A percentile compares a stretch with the other conserved stretches of the same genome.
phyloP scores from a whole-genome alignment of 2,329 filamentous ascomycete genomes.

The Lachnellula hyalina region DNA sequence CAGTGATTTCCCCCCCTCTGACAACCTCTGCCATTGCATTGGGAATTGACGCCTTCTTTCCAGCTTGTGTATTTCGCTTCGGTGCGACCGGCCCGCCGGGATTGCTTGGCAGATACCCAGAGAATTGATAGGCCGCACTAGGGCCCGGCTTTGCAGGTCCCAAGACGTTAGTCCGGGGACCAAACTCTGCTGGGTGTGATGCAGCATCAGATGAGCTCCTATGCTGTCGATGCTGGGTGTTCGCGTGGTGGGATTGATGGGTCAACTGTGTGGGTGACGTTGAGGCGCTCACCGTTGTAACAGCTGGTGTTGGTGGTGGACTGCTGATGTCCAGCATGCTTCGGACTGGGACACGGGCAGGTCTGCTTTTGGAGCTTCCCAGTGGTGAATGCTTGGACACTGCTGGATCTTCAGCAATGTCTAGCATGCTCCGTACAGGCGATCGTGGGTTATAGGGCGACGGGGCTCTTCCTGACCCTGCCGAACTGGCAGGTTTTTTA shows the following conservation, averaged over 20 bases:
- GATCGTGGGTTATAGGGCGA: slow-evolving; percentile 57
- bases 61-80: slow-evolving; percentile 47
- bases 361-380: slow-evolving; percentile 32
- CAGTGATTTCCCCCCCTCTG: slow-evolving; percentile 47
- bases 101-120: slow-evolving; percentile 50
- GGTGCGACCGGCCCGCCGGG: slow-evolving; percentile 37
- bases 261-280: slow-evolving; percentile 42
- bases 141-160: slow-evolving; percentile 34
- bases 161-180: slow-evolving; percentile 31
- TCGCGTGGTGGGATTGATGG: slow-evolving; percentile 30
- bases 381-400: slow-evolving; percentile 22
- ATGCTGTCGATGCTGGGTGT: slow-evolving; percentile 17
- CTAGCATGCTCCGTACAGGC: slow-evolving; percentile 59
- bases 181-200: slow-evolving; percentile 44
- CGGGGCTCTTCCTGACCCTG: slow-evolving; percentile 39
- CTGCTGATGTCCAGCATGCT: slow-evolving; percentile 58
- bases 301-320: slow-evolving; percentile 22
- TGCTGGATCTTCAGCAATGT: slow-evolving; percentile 18
- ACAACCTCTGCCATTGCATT: slow-evolving; percentile 50
- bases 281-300: slow-evolving; percentile 40
- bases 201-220: slow-evolving; percentile 52
- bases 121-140: slow-evolving; percentile 56
- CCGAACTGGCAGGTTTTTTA: slow-evolving; percentile 28
- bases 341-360: slow-evolving; percentile 39
- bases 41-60: slow-evolving; percentile 33